These are phyloP conservation scores for Chamaecyparis obtusa DNA, from an alignment of 75 land plant genomes.

Conservation along the genomic window DNA sequence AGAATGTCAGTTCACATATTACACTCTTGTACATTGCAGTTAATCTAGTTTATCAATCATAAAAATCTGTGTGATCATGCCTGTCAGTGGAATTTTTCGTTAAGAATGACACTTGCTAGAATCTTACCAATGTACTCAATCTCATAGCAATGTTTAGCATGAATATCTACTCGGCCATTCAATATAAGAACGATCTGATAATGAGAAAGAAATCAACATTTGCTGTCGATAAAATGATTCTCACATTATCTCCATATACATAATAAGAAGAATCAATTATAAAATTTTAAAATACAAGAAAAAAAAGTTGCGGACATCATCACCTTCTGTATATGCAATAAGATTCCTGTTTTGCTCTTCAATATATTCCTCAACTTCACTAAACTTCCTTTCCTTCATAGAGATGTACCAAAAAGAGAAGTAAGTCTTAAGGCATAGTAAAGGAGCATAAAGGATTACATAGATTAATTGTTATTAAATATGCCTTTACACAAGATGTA, in stretches of 20 bases:
- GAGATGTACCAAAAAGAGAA: not conserved
- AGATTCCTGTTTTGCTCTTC: conserved; percentile 1
- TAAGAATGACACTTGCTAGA: not conserved
- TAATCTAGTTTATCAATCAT: not conserved
- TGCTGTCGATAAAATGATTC: not conserved
- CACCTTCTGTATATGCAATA: not conserved
- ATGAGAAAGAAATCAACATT: not conserved
- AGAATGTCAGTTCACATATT: not conserved
- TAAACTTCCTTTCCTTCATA: not conserved
- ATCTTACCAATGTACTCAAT: not conserved
- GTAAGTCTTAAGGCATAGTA: not conserved
- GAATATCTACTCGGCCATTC: not conserved
- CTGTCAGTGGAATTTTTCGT: not conserved
- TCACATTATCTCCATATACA: not conserved
- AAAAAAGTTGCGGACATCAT: not conserved
- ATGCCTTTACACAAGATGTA: not conserved
- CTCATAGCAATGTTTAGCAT: not conserved
- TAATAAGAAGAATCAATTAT: not conserved
- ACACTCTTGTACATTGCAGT: not conserved
- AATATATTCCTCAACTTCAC: conserved; percentile 6
- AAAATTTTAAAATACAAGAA: not conserved
- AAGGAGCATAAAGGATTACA: not conserved
- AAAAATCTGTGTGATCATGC: not conserved
- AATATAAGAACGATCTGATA: not conserved
- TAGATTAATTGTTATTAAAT: not conserved